Conservation (phyloP, 2,329 filamentous ascomycete genomes). For the Ophiostoma populinum region DNA sequence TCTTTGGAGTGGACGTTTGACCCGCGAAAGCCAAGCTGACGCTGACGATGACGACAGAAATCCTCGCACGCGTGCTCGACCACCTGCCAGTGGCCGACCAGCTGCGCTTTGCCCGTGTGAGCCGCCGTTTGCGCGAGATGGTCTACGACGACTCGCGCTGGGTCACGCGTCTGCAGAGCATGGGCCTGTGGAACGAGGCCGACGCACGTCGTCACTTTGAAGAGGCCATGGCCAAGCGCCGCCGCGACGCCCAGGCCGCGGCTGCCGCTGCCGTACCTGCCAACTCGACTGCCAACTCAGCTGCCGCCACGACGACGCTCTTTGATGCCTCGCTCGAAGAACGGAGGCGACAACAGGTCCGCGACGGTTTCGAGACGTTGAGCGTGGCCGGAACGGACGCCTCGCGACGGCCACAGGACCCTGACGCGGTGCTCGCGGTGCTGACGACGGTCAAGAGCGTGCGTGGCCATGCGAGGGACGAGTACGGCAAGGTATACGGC, state of each 20-base stretch:
- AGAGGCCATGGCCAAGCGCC: conserved; percentile 43
- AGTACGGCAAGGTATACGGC: conserved; percentile 84
- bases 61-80: conserved; percentile 74
- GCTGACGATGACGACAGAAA: no score
- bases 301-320: conserved; percentile 33
- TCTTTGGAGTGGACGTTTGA: no score
- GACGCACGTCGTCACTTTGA: conserved; percentile 74
- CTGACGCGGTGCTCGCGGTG: conserved; percentile 47
- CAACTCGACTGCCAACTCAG: conserved; percentile 11
- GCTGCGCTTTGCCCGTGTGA: conserved; percentile 68
- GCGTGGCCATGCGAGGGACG: conserved; percentile 67
- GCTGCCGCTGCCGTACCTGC: conserved; percentile 15
- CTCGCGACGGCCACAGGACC: conserved; percentile 31
- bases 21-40: no score
- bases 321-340: conserved; percentile 61
- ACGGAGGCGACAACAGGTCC: conserved; percentile 22
- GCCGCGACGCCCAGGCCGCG: conserved; percentile 33
- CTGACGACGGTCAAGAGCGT: conserved; percentile 59
- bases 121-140: conserved; percentile 85
- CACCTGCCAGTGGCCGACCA: conserved; percentile 76
- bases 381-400: conserved; percentile 24
- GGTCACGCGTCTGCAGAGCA: conserved; percentile 69
- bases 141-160: conserved; percentile 95
- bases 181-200: conserved; percentile 82
- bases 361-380: conserved; percentile 51